phyloP scores from a whole-genome alignment of 441 rosid species.

The Eruca vesicaria region DNA sequence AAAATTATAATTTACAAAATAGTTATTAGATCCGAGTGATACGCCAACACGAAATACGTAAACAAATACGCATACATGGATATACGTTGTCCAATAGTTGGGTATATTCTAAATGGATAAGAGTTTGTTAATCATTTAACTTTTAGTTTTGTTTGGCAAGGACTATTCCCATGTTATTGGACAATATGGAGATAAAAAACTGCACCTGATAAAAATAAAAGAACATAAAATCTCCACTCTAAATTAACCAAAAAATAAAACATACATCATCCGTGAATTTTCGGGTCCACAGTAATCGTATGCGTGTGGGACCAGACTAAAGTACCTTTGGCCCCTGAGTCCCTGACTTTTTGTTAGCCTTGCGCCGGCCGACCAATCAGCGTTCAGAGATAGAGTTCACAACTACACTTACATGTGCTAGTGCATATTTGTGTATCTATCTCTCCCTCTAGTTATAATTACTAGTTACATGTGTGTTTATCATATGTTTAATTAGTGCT shows the following conservation, averaged over 20 bases:
- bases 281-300: slow-evolving; percentile 5
- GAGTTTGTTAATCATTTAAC: background rate
- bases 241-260: background rate
- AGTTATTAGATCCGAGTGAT: background rate
- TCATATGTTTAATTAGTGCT: slow-evolving; percentile 15
- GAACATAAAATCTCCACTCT: background rate
- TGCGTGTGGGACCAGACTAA: slow-evolving; percentile 23
- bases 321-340: background rate
- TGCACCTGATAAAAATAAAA: background rate
- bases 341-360: slow-evolving; percentile 32
- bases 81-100: slow-evolving; percentile 3
- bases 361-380: slow-evolving; percentile 39
- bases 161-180: slow-evolving; percentile 36
- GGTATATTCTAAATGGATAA: slow-evolving; percentile 29
- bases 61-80: background rate
- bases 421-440: background rate
- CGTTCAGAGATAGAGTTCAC: slow-evolving; percentile 9
- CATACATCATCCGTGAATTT: slow-evolving; percentile 6
- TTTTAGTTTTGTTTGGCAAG: background rate
- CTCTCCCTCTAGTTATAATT: background rate
- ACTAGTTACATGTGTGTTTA: slow-evolving; percentile 3
- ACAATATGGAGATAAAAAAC: slow-evolving; percentile 13
- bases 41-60: background rate
- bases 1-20: background rate
- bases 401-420: slow-evolving; percentile 13